These are phyloP conservation scores for Multifurca ochricompacta DNA, from an alignment of 768 basidiomycete species.

Conservation along the genomic window DNA sequence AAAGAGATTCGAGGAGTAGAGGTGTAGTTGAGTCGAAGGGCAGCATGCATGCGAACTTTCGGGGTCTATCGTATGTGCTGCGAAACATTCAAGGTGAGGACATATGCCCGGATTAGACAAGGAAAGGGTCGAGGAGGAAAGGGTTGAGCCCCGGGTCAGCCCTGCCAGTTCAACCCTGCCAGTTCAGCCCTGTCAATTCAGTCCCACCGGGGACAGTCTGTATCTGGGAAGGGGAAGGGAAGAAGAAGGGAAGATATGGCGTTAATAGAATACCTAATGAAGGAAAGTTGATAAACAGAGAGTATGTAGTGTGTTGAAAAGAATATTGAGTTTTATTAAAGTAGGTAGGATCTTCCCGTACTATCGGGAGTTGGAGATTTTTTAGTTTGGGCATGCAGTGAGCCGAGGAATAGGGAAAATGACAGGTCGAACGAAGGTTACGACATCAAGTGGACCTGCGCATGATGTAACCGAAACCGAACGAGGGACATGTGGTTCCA, in stretches of 20 bases:
- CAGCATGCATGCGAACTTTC: background rate
- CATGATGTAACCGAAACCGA: constrained; percentile 9
- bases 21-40: background rate
- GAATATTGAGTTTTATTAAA: background rate
- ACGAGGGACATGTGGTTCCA: constrained; percentile 14
- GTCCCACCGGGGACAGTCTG: constrained; percentile 1
- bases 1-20: constrained; percentile 11
- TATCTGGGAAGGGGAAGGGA: background rate
- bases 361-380: too few species aligned
- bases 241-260: constrained; percentile 2
- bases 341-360: constrained; percentile 11
- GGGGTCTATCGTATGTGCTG: constrained; percentile 1
- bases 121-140: background rate
- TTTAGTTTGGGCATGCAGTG: background rate
- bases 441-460: constrained; percentile 11
- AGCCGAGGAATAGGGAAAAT: constrained; percentile 17
- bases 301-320: background rate
- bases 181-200: background rate
- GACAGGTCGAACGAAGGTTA: constrained; percentile 12
- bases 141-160: too few species aligned
- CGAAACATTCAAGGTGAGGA: constrained; percentile 9
- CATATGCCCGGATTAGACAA: constrained; percentile 3
- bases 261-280: background rate
- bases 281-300: constrained; percentile 4
- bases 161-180: background rate